Percentiles rank a stretch among this genome's conserved stretches.
phyloP scores from a whole-genome alignment of 2,329 filamentous ascomycete genomes.

The Diaporthe sp. region DNA sequence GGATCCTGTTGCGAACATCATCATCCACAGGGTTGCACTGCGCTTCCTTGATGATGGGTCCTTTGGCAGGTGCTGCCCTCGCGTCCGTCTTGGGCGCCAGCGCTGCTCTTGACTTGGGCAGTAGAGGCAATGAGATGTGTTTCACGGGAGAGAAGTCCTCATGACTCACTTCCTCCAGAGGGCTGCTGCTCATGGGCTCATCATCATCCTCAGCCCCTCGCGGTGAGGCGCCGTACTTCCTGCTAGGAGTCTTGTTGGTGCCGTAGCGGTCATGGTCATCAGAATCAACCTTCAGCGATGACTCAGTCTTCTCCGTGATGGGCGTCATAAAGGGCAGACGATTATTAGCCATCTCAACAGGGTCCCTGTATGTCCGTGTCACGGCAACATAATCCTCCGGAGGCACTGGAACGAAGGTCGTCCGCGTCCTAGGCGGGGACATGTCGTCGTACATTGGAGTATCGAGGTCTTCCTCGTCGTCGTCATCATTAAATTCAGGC shows the following conservation, averaged over 20 bases:
- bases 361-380: constrained; percentile 83
- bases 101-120: constrained; percentile 54
- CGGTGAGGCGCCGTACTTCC: constrained; percentile 54
- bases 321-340: constrained; percentile 98
- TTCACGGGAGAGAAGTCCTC: constrained; percentile 58
- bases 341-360: constrained; percentile 85
- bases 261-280: constrained; percentile 63
- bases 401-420: constrained; percentile 81
- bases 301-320: constrained; percentile 95
- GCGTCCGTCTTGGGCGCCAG: constrained; percentile 46
- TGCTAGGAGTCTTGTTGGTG: constrained; percentile 83
- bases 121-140: constrained; percentile 64
- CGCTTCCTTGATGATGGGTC: constrained; percentile 81
- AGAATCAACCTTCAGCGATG: constrained; percentile 78
- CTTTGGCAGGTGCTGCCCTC: constrained; percentile 65
- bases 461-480: constrained; percentile 56
- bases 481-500: constrained; percentile 47
- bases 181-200: constrained; percentile 77
- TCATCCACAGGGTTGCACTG: constrained; percentile 93
- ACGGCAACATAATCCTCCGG: constrained; percentile 90
- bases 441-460: constrained; percentile 56
- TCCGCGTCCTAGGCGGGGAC: constrained; percentile 66
- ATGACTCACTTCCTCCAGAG: constrained; percentile 75
- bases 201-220: constrained; percentile 46
- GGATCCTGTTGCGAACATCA: constrained; percentile 78